Conservation (phyloP, 805 yeast species). For the Cyberlindnera suaveolens region DNA sequence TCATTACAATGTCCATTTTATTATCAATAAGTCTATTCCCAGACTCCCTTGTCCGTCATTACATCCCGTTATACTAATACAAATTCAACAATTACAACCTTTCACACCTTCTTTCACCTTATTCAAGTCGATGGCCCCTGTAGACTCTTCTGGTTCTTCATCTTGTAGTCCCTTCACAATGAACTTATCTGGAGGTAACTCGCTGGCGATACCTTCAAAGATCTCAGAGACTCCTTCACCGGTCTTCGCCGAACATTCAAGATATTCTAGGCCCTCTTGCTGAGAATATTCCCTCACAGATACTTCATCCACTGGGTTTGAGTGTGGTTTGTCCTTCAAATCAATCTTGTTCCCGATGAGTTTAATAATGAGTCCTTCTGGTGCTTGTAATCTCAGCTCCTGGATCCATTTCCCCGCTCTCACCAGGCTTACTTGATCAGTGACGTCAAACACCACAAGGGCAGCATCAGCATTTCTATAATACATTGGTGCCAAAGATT, state of each 20-base stretch:
- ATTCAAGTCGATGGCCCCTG: slow-evolving; percentile 27
- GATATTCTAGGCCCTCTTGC: slow-evolving; percentile 22
- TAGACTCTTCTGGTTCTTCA: slow-evolving; percentile 7
- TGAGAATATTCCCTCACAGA: slow-evolving; percentile 6
- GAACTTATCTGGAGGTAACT: slow-evolving; percentile 34
- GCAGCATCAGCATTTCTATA: slow-evolving; percentile 81
- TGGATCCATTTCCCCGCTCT: slow-evolving; percentile 89
- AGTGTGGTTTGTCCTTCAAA: slow-evolving; percentile 26
- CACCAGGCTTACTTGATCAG: slow-evolving; percentile 61
- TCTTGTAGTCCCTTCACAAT: slow-evolving; percentile 1
- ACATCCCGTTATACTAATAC: neutral
- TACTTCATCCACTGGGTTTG: slow-evolving; percentile 19
- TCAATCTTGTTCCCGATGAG: slow-evolving; percentile 86
- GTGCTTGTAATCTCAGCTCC: slow-evolving; percentile 82
- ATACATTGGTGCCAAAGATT: slow-evolving; percentile 78
- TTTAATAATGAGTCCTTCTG: slow-evolving; percentile 66
- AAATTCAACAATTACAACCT: slow-evolving; percentile 5
- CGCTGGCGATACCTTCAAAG: slow-evolving; percentile 38
- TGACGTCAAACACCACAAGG: slow-evolving; percentile 79
- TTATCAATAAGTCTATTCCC: no score
- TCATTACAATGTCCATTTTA: no score
- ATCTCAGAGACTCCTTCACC: slow-evolving; percentile 52
- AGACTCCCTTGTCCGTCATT: no score
- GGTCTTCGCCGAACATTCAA: slow-evolving; percentile 45
- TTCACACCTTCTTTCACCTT: slow-evolving; percentile 7